Evolutionary conservation across 257 asterid species (phyloP), one percentile per base, ranked within the genome.

Genomic region (Knoxia roxburghii): DNA sequence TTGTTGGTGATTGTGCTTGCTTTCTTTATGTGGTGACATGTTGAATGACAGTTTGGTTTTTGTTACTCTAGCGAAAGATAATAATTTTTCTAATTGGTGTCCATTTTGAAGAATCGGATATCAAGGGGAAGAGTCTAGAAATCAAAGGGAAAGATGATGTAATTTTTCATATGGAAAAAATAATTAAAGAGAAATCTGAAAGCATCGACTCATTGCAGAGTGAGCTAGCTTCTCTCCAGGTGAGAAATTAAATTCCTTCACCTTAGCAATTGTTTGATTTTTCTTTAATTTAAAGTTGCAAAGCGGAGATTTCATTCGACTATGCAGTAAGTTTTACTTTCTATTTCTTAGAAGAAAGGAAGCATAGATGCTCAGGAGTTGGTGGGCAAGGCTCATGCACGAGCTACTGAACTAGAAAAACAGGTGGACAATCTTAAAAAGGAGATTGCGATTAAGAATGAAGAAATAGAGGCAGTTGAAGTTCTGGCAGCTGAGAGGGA

Each of bases 201-300:
- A 79, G 64, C 70, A 73, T 93, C 62, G 68, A 55, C 17, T 90
- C 87, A 54, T 48, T 93, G 90, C 86, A 89, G 82, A 79, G 68
- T 65, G 95, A 90, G 72, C 65, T 90, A 69, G 78, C 86, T 71
- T 82, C 95, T 71, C 82, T 90, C 32, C 89, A 77, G 64, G 99
- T 90, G 79, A 83, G 95, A 68, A 68, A 50, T 68, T 60, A 37
- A 45, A 67, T 58, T 71, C 74, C 17, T 53, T 37, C 37, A 60
- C 20, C 59, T 14, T 21, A 58, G 32, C 27, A 58, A 17, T 53
- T 49, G 39, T 60, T n/a, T 29, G 37, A 0, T 35, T 10, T 2
- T 46, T 55, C 32, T 30, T 68, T 56, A 32, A 50, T 32, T 45
- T 50, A 23, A 29, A 45, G 24, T 61, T 59, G 29, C 52, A 24